Evolutionary conservation across 192 early-diverging fungal species (phyloP).

Genomic region (Backusella morwellensis): DNA sequence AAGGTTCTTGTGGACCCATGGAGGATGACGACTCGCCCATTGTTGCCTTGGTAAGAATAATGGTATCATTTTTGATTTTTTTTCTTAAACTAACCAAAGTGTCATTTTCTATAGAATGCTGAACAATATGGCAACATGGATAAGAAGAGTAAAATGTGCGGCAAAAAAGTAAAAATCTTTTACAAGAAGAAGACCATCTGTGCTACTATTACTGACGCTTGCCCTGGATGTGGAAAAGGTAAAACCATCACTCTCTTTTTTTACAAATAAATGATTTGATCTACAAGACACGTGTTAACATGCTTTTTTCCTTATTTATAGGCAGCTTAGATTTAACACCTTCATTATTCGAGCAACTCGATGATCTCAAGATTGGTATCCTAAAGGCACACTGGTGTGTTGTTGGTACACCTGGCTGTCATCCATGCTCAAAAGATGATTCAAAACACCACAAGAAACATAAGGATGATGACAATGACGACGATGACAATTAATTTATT

Average conservation of each 20-base stretch:
- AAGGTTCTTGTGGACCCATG: constrained; percentile 39
- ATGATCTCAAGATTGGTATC: background rate
- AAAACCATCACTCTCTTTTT: background rate
- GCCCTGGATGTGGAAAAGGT: constrained; percentile 40
- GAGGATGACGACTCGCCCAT: constrained; percentile 42
- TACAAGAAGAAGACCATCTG: constrained; percentile 30
- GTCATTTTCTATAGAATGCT: background rate
- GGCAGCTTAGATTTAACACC: constrained; percentile 19
- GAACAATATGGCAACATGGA: background rate
- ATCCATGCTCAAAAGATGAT: background rate
- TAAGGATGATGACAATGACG: background rate
- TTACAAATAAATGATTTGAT: background rate
- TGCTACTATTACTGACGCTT: constrained; percentile 44
- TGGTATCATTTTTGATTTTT: background rate
- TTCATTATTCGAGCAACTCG: constrained; percentile 1
- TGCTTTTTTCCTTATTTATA: background rate
- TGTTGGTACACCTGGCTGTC: constrained; percentile 4
- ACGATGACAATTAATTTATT: background rate
- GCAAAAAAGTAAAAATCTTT: constrained; percentile 28
- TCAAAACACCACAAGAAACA: background rate
- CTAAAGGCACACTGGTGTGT: constrained; percentile 19
- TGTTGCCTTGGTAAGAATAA: constrained; percentile 34
- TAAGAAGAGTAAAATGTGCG: constrained; percentile 30
- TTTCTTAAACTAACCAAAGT: background rate
- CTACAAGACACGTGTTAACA: background rate